Conservation (phyloP, 345 rosid genomes). For the Salix caprea region DNA sequence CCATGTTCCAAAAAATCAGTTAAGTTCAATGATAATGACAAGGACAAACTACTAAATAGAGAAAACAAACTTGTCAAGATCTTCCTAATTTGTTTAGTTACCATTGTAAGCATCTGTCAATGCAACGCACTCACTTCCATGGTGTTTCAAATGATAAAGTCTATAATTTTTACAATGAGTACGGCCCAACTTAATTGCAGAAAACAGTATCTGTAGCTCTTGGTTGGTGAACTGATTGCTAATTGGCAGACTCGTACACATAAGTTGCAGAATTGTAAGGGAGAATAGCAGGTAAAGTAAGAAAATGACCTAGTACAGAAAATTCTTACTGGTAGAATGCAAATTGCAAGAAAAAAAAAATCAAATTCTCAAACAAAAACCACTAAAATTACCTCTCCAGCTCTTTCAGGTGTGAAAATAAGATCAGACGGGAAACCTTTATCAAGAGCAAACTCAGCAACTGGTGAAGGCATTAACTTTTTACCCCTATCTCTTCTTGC, state of each 20-base stretch:
- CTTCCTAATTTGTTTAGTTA: too few species aligned
- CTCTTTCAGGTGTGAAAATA: conserved; percentile 77
- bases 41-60: neutral
- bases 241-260: neutral
- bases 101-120: too few species aligned
- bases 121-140: too few species aligned
- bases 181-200: neutral
- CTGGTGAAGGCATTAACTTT: conserved; percentile 72
- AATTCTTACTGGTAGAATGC: too few species aligned
- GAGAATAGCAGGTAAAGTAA: too few species aligned
- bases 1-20: neutral
- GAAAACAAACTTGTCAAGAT: too few species aligned
- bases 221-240: neutral
- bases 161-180: too few species aligned
- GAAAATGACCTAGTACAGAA: too few species aligned
- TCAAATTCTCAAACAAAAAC: conserved; percentile 6
- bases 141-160: too few species aligned
- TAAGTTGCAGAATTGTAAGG: too few species aligned
- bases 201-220: neutral
- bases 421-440: conserved; percentile 74
- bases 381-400: conserved; percentile 62
- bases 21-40: neutral
- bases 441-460: conserved; percentile 74
- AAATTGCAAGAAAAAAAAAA: neutral
- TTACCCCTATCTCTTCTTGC: conserved; percentile 75